Evolutionary conservation across 225 moss, liverwort and hornwort species (phyloP).

Genomic region (Pseudisothecium myosuroides): DNA sequence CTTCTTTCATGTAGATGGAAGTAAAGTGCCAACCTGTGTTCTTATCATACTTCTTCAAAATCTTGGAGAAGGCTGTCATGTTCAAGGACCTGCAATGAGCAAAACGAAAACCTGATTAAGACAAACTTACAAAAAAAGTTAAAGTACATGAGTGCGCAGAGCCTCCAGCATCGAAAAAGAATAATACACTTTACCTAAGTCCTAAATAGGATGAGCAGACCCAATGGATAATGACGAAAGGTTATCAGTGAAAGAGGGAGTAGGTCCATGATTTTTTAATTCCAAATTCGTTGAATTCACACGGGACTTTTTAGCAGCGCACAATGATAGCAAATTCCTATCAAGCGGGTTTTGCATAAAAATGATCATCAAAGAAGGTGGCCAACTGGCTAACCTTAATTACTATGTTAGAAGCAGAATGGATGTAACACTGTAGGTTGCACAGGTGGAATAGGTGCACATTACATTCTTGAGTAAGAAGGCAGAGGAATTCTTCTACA

Average conservation of each 20-base stretch:
- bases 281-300: background rate
- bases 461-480: background rate
- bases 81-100: conserved; percentile 39
- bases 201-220: background rate
- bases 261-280: background rate
- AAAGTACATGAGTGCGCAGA: background rate
- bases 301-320: background rate
- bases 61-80: conserved; percentile 52
- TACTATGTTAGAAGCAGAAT: background rate
- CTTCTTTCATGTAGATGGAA: conserved; percentile 21
- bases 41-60: conserved; percentile 69
- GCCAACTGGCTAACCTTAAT: background rate
- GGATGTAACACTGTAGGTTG: background rate
- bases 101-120: background rate
- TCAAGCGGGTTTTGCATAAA: background rate
- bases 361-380: background rate
- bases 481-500: background rate
- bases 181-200: background rate
- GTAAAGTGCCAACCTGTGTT: conserved; percentile 11
- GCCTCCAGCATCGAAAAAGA: background rate
- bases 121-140: background rate
- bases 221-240: background rate
- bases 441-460: background rate
- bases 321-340: background rate
- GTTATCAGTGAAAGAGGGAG: background rate